Percentiles rank a stretch among this genome's conserved stretches.
phyloP scores from a whole-genome alignment of 441 rosid species.

The Pelargonium cotyledonis region DNA sequence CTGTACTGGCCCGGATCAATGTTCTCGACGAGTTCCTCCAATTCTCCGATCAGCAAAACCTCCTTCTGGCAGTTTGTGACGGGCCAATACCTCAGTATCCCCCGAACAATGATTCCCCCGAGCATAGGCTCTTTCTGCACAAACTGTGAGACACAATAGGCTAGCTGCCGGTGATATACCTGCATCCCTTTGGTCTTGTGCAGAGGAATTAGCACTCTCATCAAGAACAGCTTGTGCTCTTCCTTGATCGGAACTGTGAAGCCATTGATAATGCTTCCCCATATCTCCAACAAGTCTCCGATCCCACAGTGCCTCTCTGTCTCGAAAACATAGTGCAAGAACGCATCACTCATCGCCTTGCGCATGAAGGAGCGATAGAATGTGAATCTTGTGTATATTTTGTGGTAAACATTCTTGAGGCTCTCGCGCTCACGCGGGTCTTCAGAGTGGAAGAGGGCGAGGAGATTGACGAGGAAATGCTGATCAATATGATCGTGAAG shows the following conservation, averaged over 20 bases:
- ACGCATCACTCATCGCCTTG: constrained; percentile 68
- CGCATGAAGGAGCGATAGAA: constrained; percentile 49
- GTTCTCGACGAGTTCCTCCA: constrained; percentile 81
- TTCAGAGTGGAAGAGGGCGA: constrained; percentile 76
- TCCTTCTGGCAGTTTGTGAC: constrained; percentile 46
- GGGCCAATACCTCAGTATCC: constrained; percentile 77
- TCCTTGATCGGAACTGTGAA: constrained; percentile 86
- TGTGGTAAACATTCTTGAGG: constrained; percentile 58
- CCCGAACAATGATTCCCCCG: constrained; percentile 67
- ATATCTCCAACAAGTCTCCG: constrained; percentile 18
- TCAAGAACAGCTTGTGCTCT: constrained; percentile 79
- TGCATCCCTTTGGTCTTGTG: constrained; percentile 75
- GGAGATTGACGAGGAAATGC: constrained; percentile 64
- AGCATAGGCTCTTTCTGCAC: constrained; percentile 83
- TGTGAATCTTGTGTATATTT: constrained; percentile 13
- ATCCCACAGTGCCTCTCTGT: constrained; percentile 17
- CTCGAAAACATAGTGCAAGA: constrained; percentile 53
- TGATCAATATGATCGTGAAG: constrained; percentile 69
- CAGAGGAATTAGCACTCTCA: constrained; percentile 70
- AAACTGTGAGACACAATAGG: constrained; percentile 77
- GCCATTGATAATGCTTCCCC: constrained; percentile 17
- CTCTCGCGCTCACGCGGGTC: constrained; percentile 87
- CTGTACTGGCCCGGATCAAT: constrained; percentile 66
- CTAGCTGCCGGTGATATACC: constrained; percentile 72
- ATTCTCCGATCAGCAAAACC: constrained; percentile 59